Percentiles rank a stretch among this genome's conserved stretches.
Conservation (phyloP, 768 basidiomycete species). For the Candolleomyces eurysporus region DNA sequence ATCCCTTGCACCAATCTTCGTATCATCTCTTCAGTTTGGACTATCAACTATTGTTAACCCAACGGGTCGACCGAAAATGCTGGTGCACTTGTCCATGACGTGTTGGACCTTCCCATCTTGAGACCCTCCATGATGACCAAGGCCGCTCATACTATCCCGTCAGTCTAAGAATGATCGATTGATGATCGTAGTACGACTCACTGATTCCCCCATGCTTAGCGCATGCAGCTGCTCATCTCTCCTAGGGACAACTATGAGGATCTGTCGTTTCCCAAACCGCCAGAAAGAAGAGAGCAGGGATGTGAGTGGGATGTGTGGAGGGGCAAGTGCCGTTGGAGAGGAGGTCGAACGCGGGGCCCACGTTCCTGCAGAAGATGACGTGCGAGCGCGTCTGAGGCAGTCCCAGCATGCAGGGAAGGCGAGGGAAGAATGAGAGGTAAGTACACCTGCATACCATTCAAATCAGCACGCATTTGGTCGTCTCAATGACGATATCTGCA, state of each 20-base stretch:
- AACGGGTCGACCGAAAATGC: neutral
- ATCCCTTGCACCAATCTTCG: neutral
- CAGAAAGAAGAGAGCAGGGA: conserved; percentile 1
- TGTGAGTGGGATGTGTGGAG: neutral
- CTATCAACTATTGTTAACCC: neutral
- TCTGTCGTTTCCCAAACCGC: conserved; percentile 1
- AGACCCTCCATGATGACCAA: conserved; percentile 1
- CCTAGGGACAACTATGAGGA: neutral
- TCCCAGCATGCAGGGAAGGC: conserved; percentile 12
- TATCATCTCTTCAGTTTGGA: conserved; percentile 3
- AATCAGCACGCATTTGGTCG: too few relatives aligned
- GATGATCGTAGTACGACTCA: neutral
- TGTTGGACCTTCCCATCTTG: conserved; percentile 2
- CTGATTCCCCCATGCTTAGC: conserved; percentile 1
- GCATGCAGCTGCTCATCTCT: neutral
- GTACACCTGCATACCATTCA: too few relatives aligned
- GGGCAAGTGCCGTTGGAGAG: conserved; percentile 2
- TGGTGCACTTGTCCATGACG: neutral
- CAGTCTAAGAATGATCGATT: neutral
- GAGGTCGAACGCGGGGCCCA: neutral
- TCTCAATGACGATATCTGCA: too few relatives aligned
- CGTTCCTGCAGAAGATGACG: neutral
- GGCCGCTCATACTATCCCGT: neutral
- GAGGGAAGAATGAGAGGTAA: too few relatives aligned
- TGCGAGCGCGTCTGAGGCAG: neutral